A percentile compares a stretch with the other conserved stretches of the same genome.
Evolutionary conservation across 73 alveolate genomes (phyloP).

Genomic region (Loxodes magnus): DNA sequence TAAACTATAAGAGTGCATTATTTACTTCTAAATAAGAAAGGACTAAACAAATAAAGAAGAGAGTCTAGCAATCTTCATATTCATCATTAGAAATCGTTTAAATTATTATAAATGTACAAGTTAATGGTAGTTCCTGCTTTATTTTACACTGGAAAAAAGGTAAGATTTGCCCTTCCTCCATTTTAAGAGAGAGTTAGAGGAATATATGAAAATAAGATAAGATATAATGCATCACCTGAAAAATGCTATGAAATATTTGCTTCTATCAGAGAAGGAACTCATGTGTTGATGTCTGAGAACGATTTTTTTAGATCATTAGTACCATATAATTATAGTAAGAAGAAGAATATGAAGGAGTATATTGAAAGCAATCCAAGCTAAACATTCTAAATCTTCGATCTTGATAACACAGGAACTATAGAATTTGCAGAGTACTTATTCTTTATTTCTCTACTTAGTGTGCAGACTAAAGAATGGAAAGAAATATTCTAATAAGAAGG

Average conservation of each 20-base stretch:
- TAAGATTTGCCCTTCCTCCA: slow-evolving; percentile 28
- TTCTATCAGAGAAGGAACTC: slow-evolving; percentile 25
- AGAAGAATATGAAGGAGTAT: slow-evolving; percentile 20
- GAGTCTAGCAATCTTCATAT: too few relatives aligned
- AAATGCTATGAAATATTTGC: slow-evolving; percentile 62
- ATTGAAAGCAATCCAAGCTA: slow-evolving; percentile 21
- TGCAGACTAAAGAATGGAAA: slow-evolving; percentile 15
- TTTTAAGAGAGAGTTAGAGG: slow-evolving; percentile 53
- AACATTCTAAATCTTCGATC: slow-evolving; percentile 35
- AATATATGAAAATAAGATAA: slow-evolving; percentile 51
- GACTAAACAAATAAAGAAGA: too few relatives aligned
- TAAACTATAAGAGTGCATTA: too few relatives aligned
- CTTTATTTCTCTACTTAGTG: slow-evolving; percentile 43
- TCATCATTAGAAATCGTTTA: too few relatives aligned
- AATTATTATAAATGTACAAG: too few relatives aligned
- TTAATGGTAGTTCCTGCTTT: too few relatives aligned
- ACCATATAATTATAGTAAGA: slow-evolving; percentile 35
- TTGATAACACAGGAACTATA: slow-evolving; percentile 34
- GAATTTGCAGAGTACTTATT: slow-evolving; percentile 58
- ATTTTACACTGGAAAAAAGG: too few relatives aligned
- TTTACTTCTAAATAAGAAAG: too few relatives aligned
- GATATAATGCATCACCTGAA: slow-evolving; percentile 56
- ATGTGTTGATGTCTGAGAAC: slow-evolving; percentile 31
- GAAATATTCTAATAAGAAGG: slow-evolving; percentile 14
- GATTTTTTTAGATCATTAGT: slow-evolving; percentile 52